A percentile compares a stretch with the other conserved stretches of the same genome.
Conservation (phyloP, 192 early-diverging fungal species). For the Pilaira anomala region DNA sequence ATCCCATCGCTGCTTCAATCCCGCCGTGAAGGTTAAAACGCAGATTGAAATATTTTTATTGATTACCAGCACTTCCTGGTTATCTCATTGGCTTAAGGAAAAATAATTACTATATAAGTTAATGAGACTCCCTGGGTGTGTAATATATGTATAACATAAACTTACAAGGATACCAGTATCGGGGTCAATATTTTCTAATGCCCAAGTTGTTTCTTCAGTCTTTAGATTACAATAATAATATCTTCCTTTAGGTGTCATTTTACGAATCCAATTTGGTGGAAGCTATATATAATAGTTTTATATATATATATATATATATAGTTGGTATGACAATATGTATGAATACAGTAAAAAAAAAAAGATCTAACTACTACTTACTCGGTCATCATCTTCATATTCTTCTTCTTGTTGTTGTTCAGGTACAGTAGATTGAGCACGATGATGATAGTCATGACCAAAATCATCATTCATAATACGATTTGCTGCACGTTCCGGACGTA, state of each 20-base stretch:
- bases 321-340: too few species aligned
- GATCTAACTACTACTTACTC: not conserved
- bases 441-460: not conserved
- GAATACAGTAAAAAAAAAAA: not conserved
- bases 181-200: conserved; percentile 49
- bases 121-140: too few species aligned
- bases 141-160: not conserved
- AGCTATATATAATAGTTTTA: conserved; percentile 23
- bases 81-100: too few species aligned
- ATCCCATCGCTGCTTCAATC: too few species aligned
- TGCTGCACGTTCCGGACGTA: conserved; percentile 15
- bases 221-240: conserved; percentile 58
- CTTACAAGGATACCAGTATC: conserved; percentile 52
- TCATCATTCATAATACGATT: conserved; percentile 9
- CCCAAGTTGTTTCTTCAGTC: conserved; percentile 60
- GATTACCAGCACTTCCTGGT: too few species aligned
- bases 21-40: too few species aligned
- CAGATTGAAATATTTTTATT: too few species aligned
- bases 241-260: conserved; percentile 49
- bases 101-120: too few species aligned
- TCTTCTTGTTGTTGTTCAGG: not conserved
- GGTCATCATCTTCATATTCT: not conserved
- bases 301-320: not conserved
- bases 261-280: conserved; percentile 59
- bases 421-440: not conserved